Evolutionary conservation across 208 protist genomes (phyloP).

Genomic region (Leishmania tropica): DNA sequence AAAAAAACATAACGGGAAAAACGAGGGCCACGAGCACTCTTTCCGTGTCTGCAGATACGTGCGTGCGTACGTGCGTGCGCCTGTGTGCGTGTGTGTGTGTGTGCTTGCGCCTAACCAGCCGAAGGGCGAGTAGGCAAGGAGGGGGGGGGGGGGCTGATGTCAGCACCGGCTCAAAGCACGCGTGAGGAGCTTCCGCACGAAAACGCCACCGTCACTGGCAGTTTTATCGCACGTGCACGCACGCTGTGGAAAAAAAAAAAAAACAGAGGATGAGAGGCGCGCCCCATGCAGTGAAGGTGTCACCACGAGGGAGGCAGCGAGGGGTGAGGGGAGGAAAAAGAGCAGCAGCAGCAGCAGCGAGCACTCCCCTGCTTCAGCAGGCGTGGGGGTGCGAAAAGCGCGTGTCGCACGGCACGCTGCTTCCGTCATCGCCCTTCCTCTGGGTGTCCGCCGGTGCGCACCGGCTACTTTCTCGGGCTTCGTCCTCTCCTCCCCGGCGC

Average conservation of each 20-base stretch:
- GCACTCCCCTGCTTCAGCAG: background rate
- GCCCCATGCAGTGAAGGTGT: background rate
- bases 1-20: background rate
- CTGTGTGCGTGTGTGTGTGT: background rate
- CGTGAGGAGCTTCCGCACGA: background rate
- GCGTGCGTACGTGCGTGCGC: background rate
- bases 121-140: background rate
- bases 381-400: background rate
- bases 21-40: background rate
- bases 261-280: background rate
- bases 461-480: background rate
- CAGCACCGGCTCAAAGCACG: background rate
- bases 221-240: background rate
- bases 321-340: background rate
- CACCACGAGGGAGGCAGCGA: background rate
- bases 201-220: background rate
- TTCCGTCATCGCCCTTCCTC: background rate
- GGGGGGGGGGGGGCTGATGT: background rate
- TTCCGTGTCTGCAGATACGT: too few species aligned
- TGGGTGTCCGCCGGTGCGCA: background rate
- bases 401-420: background rate
- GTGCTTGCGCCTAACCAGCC: background rate
- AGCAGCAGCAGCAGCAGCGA: background rate
- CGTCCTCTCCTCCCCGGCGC: background rate
- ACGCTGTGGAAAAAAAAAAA: background rate